Conservation (phyloP, 371 early-diverging fungal species). For the Mortierella sp. region DNA sequence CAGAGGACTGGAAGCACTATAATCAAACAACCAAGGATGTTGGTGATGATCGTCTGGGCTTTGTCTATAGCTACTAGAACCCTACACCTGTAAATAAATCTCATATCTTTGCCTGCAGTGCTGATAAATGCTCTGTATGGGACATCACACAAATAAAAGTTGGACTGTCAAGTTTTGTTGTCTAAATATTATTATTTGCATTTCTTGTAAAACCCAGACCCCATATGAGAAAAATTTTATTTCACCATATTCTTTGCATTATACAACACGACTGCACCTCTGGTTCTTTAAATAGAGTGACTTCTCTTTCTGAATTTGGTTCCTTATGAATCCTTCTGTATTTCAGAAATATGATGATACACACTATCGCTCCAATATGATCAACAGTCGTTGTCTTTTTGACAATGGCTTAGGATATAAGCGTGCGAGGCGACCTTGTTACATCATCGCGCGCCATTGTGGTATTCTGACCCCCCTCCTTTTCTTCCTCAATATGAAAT, state of each 20-base stretch:
- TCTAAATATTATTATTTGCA: too few relatives aligned
- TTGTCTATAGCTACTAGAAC: conserved; percentile 10
- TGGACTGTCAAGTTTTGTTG: too few relatives aligned
- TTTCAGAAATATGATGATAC: conserved; percentile 48
- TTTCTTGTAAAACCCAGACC: background rate
- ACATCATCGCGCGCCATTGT: conserved; percentile 54
- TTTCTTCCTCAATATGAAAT: background rate
- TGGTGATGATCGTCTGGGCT: conserved; percentile 41
- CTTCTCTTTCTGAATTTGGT: conserved; percentile 6
- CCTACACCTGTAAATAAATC: too few relatives aligned
- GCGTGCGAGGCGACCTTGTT: conserved; percentile 56
- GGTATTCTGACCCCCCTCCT: conserved; percentile 42
- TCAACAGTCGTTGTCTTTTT: conserved; percentile 38
- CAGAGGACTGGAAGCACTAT: conserved; percentile 44
- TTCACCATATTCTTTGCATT: background rate
- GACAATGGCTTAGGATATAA: conserved; percentile 42
- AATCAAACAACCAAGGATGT: conserved; percentile 28
- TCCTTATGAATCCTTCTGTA: conserved; percentile 41
- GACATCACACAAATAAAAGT: too few relatives aligned
- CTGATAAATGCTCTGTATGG: too few relatives aligned
- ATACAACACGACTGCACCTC: background rate
- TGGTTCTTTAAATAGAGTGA: conserved; percentile 10
- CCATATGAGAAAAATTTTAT: background rate
- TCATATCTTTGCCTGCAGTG: too few relatives aligned
- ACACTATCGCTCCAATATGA: conserved; percentile 41